Evolutionary conservation across 1,139 yeast genomes (phyloP), one percentile per base, ranked within the genome.

Genomic region (Debaryomyces psychrophilus): DNA sequence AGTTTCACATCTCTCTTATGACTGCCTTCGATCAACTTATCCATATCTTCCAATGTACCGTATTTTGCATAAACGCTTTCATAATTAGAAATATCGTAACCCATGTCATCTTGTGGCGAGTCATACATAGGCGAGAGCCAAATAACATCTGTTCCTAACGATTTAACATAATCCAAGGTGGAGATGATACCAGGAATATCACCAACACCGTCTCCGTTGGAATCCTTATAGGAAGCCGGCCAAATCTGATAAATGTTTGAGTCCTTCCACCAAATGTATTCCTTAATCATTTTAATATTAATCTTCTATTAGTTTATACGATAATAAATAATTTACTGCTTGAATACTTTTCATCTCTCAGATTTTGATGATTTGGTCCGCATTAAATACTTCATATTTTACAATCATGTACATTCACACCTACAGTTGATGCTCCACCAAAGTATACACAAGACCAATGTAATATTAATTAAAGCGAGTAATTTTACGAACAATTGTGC

Each of bases 41-140:
- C 77, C 75, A 77, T 73, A 53, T 77, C 83, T 43, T 73, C 72
- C 61, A 79, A 59, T 8, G 81, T 71, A 40, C 86, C 86, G 57
- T 79, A 81, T 50, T 67, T 67, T 4, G 79, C 76, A 58, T 79
- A 73, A 31, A 81, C 71, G 12, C 63, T 69, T 56, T 77, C 71
- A 59, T 81, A 81, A 61, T 81, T 76, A 31, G 78, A 65, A 53
- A 81, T 78, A 56, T 81, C 86, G 59, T 81, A 81, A 2, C 86
- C 86, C 85, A 81, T 81, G 56, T 81, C 86, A 38, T 76, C 78
- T 56, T 77, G 81, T 3, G 86, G 86, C 2, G 83, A 77, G 50
- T 77, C 81, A 61, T 71, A 80, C 69, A 77, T 76, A 31, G 86
- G 86, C 25, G 79, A 76, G 48, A 81, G 63, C 86, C 86, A 81